Evolutionary conservation across 495 filamentous ascomycete species (phyloP), one percentile per base, ranked within the genome.

Genomic region (Bacidia gigantensis): DNA sequence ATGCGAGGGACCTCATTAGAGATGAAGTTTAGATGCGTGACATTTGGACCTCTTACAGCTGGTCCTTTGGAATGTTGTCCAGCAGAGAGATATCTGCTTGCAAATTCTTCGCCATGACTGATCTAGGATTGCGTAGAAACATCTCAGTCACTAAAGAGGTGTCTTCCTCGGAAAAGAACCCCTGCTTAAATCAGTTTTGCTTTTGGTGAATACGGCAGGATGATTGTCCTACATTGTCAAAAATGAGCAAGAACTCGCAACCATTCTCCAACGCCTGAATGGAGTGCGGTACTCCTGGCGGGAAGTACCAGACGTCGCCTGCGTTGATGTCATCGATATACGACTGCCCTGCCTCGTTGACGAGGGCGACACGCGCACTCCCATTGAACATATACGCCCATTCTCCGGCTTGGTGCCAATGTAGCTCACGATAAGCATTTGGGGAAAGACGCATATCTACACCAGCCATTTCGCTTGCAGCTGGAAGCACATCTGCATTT

Each of bases 361-460:
- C 69, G 10, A 79, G 75, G 60, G 65, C 58, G n/a, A 76, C 74
- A 20, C 82, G 69, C 17, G 77, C 79, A 39, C 76, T 77, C 0
- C 83, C 83, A 56, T 82, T 83, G 46, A 86, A 56, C 0, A 86
- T 69, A 23, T 80, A 58, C 1, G 77, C 73, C 83, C 83, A 85
- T 60, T 87, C 82, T 49, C 63, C 68, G 0, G 81, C 78, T 17
- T 78, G 78, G 56, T 87, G 83, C 83, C 82, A 86, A 60, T 87
- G 83, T 20, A 87, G 67, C 55, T 87, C 83, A 1, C 83, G 74
- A 56, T 85, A 85, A 0, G 72, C 80, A 38, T 74, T 67, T 2
- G 79, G 74, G 43, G 76, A 77, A 2, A 89, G 75, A 24, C 82
- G 74, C 84, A 89, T 89, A 57, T 88, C 77, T 1, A 88, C 84